Conservation (phyloP, 352 stramenopile species). For the Thalassiosira mediterranea region DNA sequence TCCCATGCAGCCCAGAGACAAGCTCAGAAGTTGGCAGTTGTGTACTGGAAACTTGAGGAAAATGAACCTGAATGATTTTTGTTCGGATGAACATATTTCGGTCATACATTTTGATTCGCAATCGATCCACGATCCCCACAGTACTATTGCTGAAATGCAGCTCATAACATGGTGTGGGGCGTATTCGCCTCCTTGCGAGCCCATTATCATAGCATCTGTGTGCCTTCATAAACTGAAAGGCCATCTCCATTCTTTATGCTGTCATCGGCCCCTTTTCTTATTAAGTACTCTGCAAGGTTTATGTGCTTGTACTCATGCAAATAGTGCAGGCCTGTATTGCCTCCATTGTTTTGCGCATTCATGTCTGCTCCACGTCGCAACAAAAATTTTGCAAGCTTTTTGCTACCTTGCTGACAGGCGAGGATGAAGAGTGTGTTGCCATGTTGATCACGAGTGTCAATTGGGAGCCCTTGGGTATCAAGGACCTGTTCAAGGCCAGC, state of each 20-base stretch:
- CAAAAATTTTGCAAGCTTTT: constrained; percentile 93
- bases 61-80: too few relatives aligned
- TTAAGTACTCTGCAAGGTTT: constrained; percentile 92
- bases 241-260: constrained; percentile 89
- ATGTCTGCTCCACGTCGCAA: constrained; percentile 91
- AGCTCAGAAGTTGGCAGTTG: too few relatives aligned
- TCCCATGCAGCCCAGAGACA: too few relatives aligned
- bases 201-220: too few relatives aligned
- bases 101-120: too few relatives aligned
- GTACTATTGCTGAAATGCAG: too few relatives aligned
- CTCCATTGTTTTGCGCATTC: constrained; percentile 93
- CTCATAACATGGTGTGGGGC: too few relatives aligned
- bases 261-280: constrained; percentile 92
- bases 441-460: constrained; percentile 91
- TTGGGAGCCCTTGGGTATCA: constrained; percentile 86
- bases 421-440: constrained; percentile 95
- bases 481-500: constrained; percentile 87
- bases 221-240: constrained; percentile 94
- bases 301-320: constrained; percentile 92
- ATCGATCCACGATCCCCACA: too few relatives aligned
- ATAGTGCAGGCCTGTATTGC: constrained; percentile 96
- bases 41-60: too few relatives aligned
- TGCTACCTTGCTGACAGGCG: constrained; percentile 93
- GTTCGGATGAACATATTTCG: too few relatives aligned
- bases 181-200: too few relatives aligned